Conservation (phyloP, 2,329 filamentous ascomycete genomes). For the Pyrenophora tritici-repentis region DNA sequence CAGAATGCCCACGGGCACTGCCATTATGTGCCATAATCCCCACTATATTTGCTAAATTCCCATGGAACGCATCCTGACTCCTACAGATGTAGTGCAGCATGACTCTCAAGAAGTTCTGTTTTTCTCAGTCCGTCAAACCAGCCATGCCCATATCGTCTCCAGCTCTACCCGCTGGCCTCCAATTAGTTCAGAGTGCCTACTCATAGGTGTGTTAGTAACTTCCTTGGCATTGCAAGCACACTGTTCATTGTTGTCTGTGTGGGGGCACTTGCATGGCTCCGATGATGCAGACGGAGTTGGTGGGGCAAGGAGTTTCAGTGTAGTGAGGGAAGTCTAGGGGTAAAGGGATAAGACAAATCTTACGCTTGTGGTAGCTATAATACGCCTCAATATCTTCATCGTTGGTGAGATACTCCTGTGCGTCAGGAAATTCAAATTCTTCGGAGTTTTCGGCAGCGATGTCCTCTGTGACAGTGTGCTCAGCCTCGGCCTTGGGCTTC, state of each 20-base stretch:
- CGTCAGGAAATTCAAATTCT: slow-evolving; percentile 12
- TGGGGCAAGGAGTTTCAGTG: slow-evolving; percentile 1
- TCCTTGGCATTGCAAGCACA: slow-evolving; percentile 13
- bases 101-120: too few relatives aligned
- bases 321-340: not conserved
- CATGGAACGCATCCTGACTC: too few relatives aligned
- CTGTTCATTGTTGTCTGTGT: not conserved
- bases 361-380: not conserved
- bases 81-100: too few relatives aligned
- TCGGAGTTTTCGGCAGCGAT: not conserved
- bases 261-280: not conserved
- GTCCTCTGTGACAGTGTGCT: slow-evolving; percentile 1
- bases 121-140: too few relatives aligned
- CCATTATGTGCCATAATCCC: too few relatives aligned
- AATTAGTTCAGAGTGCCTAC: slow-evolving; percentile 19
- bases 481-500: slow-evolving; percentile 4
- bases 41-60: too few relatives aligned
- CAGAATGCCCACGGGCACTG: too few relatives aligned
- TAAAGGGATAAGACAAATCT: not conserved
- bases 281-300: not conserved
- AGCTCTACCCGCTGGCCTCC: slow-evolving; percentile 7
- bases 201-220: slow-evolving; percentile 13
- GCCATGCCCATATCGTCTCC: slow-evolving; percentile 1
- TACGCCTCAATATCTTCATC: not conserved
- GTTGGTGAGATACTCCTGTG: not conserved